These are phyloP conservation scores for Aaosphaeria arxii DNA, from an alignment of 2,329 filamentous ascomycete genomes.

Conservation along the genomic window DNA sequence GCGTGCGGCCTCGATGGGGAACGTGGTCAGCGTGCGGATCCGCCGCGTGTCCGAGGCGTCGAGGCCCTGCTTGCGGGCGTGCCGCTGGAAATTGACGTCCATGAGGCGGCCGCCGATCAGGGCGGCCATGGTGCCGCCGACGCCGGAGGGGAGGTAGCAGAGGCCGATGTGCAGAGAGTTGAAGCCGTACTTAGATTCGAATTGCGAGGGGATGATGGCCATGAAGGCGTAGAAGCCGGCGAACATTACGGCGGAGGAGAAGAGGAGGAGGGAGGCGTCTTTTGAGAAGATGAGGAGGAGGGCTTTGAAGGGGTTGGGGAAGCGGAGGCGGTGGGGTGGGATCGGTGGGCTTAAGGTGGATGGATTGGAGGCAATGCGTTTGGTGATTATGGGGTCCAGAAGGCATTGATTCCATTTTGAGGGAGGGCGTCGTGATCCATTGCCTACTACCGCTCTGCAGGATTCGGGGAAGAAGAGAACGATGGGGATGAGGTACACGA, in stretches of 20 bases:
- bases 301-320: constrained; percentile 7
- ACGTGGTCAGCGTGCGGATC: constrained; percentile 45
- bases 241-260: constrained; percentile 2
- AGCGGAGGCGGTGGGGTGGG: constrained; percentile 1
- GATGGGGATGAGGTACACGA: constrained; percentile 19
- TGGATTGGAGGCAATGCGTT: not conserved
- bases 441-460: constrained; percentile 34
- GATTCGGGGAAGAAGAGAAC: constrained; percentile 36
- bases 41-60: constrained; percentile 57
- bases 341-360: constrained; percentile 1
- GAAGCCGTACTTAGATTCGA: constrained; percentile 1
- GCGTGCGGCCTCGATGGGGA: constrained; percentile 46
- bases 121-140: not conserved
- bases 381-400: constrained; percentile 1
- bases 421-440: constrained; percentile 12
- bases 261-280: constrained; percentile 1
- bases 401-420: constrained; percentile 9
- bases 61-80: constrained; percentile 56
- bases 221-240: constrained; percentile 2
- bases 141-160: constrained; percentile 29
- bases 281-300: constrained; percentile 3
- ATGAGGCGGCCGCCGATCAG: constrained; percentile 36
- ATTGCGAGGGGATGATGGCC: constrained; percentile 2
- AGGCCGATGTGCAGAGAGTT: constrained; percentile 3
- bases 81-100: constrained; percentile 68